These are phyloP conservation scores for Trametes maxima DNA, from an alignment of 768 basidiomycete species.

Conservation along the genomic window DNA sequence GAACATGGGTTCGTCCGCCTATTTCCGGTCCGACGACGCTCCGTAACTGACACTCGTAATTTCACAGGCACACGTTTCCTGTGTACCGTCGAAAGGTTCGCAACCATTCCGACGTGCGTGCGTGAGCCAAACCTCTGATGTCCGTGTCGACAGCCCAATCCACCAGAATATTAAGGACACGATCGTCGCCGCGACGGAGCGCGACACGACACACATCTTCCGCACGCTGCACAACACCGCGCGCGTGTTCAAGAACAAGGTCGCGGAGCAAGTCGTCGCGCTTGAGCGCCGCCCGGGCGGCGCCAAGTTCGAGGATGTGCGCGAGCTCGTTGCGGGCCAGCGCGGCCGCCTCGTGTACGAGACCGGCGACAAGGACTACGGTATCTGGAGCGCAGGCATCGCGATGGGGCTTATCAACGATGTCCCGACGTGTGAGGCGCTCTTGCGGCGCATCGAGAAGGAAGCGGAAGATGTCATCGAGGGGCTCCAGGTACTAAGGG, in stretches of 20 bases:
- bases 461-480: slow-evolving; percentile 74
- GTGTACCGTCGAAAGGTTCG: slow-evolving; percentile 82
- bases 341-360: slow-evolving; percentile 79
- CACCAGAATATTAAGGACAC: slow-evolving; percentile 90
- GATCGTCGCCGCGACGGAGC: slow-evolving; percentile 82
- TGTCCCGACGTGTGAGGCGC: slow-evolving; percentile 76
- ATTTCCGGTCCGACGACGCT: background rate
- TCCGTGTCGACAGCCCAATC: slow-evolving; percentile 57
- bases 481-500: slow-evolving; percentile 40
- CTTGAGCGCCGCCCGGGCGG: slow-evolving; percentile 82
- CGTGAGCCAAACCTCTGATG: background rate
- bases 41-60: background rate
- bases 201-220: slow-evolving; percentile 89
- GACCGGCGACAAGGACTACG: slow-evolving; percentile 81
- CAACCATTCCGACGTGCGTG: background rate
- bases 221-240: slow-evolving; percentile 83
- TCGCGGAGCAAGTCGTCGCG: slow-evolving; percentile 81
- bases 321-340: slow-evolving; percentile 72
- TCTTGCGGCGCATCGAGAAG: slow-evolving; percentile 68
- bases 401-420: slow-evolving; percentile 76
- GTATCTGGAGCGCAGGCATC: slow-evolving; percentile 81
- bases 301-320: slow-evolving; percentile 84
- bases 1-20: slow-evolving; percentile 67
- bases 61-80: slow-evolving; percentile 81
- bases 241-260: slow-evolving; percentile 85